These are phyloP conservation scores for Corylus heterophylla DNA, from an alignment of 306 rosid species.

Conservation along the genomic window DNA sequence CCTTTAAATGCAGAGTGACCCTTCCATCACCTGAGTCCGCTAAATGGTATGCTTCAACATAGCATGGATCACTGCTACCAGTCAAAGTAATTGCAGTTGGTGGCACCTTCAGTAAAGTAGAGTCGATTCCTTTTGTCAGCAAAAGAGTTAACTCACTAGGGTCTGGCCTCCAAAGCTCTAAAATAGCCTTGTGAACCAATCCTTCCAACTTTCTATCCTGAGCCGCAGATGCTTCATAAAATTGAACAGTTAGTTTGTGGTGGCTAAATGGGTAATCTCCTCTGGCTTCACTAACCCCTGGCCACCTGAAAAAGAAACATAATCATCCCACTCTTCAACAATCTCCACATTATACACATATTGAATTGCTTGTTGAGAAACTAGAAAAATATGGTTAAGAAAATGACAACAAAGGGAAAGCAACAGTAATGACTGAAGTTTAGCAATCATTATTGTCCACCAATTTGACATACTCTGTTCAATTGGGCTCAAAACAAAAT, in stretches of 20 bases:
- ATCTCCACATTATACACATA: neutral
- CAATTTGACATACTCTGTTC: neutral
- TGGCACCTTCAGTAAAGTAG: slow-evolving; percentile 91
- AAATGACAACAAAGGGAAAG: neutral
- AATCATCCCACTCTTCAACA: slow-evolving; percentile 1
- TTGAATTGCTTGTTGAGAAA: neutral
- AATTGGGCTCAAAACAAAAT: neutral
- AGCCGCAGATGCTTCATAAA: slow-evolving; percentile 97
- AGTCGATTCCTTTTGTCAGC: slow-evolving; percentile 86
- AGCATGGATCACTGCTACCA: slow-evolving; percentile 99
- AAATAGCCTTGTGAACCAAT: slow-evolving; percentile 95
- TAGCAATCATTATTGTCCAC: neutral
- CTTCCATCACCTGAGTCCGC: slow-evolving; percentile 93
- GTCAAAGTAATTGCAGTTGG: slow-evolving; percentile 93
- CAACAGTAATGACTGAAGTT: neutral
- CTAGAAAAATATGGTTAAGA: neutral
- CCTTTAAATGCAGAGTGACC: slow-evolving; percentile 93
- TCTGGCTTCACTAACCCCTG: slow-evolving; percentile 89
- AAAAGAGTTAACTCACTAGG: slow-evolving; percentile 91
- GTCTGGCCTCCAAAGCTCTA: slow-evolving; percentile 98
- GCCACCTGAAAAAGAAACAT: slow-evolving; percentile 71
- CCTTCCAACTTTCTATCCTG: slow-evolving; percentile 99
- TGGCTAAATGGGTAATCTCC: slow-evolving; percentile 99
- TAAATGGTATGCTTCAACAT: slow-evolving; percentile 93
- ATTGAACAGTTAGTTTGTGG: slow-evolving; percentile 96